A percentile compares a stretch with the other conserved stretches of the same genome.
Conservation (phyloP, 2,329 filamentous ascomycete species). For the Didymella arachidicola region DNA sequence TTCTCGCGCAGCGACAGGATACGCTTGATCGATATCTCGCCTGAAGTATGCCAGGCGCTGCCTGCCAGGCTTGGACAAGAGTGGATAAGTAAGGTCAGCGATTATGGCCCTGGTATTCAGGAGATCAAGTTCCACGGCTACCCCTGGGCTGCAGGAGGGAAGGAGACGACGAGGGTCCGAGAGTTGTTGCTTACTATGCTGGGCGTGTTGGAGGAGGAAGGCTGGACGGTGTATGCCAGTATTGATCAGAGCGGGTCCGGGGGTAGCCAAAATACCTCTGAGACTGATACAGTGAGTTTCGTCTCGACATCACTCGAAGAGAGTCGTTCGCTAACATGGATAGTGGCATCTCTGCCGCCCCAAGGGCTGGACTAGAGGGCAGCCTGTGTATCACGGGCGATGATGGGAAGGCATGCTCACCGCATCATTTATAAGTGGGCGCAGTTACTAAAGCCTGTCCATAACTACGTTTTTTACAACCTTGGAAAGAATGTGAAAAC, state of each 20-base stretch:
- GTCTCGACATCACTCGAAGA: not conserved
- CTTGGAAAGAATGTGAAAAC: not conserved
- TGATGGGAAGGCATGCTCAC: not conserved
- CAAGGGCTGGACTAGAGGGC: constrained; percentile 31
- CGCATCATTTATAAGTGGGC: not conserved
- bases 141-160: constrained; percentile 44
- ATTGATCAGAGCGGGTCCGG: constrained; percentile 42
- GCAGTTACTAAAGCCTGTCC: not conserved
- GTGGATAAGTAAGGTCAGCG: constrained; percentile 22
- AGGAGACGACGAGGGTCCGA: constrained; percentile 49
- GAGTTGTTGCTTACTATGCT: constrained; percentile 48
- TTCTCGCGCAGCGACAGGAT: constrained; percentile 42
- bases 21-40: constrained; percentile 44
- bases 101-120: constrained; percentile 25
- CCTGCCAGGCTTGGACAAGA: constrained; percentile 19
- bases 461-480: not conserved
- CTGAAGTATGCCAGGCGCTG: constrained; percentile 21
- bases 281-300: constrained; percentile 34
- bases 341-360: constrained; percentile 36
- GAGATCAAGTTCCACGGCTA: constrained; percentile 49
- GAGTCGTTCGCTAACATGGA: not conserved
- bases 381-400: constrained; percentile 33
- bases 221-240: constrained; percentile 53
- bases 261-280: constrained; percentile 24
- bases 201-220: constrained; percentile 47